These are phyloP conservation scores for carrot (Daucus carota) DNA, from an alignment of 129 eudicot species.

Conservation along the genomic window DNA sequence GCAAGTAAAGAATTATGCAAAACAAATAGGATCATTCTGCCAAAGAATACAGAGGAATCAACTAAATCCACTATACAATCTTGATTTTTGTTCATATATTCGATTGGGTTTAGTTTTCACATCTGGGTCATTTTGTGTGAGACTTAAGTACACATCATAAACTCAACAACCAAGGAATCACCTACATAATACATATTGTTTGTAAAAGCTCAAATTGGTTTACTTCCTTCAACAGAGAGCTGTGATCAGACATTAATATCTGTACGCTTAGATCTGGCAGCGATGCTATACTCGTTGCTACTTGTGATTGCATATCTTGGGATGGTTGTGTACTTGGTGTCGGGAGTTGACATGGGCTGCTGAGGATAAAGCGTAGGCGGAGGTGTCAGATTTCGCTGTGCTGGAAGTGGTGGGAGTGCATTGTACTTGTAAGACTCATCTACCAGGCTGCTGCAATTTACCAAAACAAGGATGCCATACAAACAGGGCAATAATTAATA, in stretches of 20 bases:
- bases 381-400: conserved; percentile 89
- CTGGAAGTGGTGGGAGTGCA: conserved; percentile 74
- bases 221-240: not conserved
- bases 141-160: too few species aligned
- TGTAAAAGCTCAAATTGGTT: not conserved
- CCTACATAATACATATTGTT: not conserved
- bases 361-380: conserved; percentile 98
- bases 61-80: too few species aligned
- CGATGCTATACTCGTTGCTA: conserved; percentile 37
- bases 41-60: too few species aligned
- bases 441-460: conserved; percentile 33
- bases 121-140: too few species aligned
- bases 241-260: conserved; percentile 69
- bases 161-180: too few species aligned
- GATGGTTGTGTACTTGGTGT: conserved; percentile 33
- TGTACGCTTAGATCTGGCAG: conserved; percentile 67
- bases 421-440: conserved; percentile 77
- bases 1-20: too few species aligned
- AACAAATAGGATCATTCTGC: too few species aligned
- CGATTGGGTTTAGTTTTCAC: too few species aligned
- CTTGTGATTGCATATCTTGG: conserved; percentile 53
- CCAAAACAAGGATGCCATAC: conserved; percentile 3
- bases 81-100: too few species aligned
- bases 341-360: conserved; percentile 88
- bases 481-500: not conserved